phyloP scores from a whole-genome alignment of 345 rosid species.

The Eucalyptus polybractea region DNA sequence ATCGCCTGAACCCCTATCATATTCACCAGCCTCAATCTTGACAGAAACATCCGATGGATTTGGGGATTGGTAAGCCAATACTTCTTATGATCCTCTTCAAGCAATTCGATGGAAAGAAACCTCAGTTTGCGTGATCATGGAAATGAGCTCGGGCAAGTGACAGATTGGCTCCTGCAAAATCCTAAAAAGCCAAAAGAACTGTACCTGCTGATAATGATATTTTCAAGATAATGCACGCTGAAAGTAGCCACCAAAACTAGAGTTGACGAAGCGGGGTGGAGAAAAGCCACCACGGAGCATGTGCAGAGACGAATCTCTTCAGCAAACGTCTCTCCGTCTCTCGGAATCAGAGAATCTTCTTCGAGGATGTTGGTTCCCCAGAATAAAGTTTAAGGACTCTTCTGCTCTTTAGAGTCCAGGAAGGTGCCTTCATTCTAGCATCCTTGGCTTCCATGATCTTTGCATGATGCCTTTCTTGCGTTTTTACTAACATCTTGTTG shows the following conservation, averaged over 20 bases:
- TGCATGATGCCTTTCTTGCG: conserved; percentile 32
- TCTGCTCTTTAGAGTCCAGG: neutral
- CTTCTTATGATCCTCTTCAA: conserved; percentile 34
- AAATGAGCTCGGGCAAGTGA: conserved; percentile 47
- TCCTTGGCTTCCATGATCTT: conserved; percentile 34
- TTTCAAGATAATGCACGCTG: conserved; percentile 28
- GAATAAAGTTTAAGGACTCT: neutral
- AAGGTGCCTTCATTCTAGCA: neutral
- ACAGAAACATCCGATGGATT: conserved; percentile 6
- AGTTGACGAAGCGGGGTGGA: conserved; percentile 54
- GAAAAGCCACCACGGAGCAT: conserved; percentile 46
- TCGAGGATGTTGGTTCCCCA: neutral
- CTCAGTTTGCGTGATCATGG: conserved; percentile 44
- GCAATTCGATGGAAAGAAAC: conserved; percentile 31
- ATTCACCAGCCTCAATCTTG: conserved; percentile 29
- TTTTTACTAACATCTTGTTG: conserved; percentile 40
- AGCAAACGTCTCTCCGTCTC: conserved; percentile 14
- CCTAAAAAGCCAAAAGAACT: conserved; percentile 44
- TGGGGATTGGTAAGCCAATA: neutral
- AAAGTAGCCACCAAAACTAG: conserved; percentile 41
- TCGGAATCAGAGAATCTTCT: conserved; percentile 13
- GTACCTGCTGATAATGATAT: conserved; percentile 31
- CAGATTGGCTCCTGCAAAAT: conserved; percentile 58
- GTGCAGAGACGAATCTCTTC: conserved; percentile 38
- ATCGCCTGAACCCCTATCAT: conserved; percentile 25